Percentiles rank a stretch among this genome's conserved stretches.
Evolutionary conservation across 2,329 filamentous ascomycete genomes (phyloP).

Genomic region (Sordariomycetes sp.): DNA sequence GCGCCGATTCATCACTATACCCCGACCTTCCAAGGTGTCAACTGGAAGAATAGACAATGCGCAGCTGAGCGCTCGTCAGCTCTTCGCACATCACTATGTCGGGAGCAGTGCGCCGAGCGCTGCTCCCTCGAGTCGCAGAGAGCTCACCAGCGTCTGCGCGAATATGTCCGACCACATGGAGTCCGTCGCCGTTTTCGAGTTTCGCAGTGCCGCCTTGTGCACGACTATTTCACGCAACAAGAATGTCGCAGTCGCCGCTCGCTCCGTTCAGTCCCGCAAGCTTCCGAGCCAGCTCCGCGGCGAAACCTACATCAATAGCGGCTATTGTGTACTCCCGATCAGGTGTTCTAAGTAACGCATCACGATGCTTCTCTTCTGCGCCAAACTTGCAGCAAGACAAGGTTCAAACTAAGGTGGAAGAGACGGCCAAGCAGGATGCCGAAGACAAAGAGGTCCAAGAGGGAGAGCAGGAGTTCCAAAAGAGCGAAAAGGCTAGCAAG

Average conservation of each 20-base stretch:
- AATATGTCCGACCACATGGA: background rate
- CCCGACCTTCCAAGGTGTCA: no score
- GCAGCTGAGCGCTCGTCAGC: constrained; percentile 3
- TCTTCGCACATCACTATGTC: constrained; percentile 31
- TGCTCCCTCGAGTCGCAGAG: constrained; percentile 36
- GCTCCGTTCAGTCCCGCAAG: constrained; percentile 15
- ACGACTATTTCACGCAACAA: background rate
- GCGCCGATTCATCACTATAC: background rate
- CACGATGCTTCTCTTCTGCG: constrained; percentile 20
- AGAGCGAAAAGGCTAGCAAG: constrained; percentile 76
- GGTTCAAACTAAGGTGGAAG: constrained; percentile 15
- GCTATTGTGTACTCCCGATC: no score
- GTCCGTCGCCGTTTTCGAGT: background rate
- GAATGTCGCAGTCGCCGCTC: constrained; percentile 9
- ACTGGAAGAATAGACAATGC: constrained; percentile 1
- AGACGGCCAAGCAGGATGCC: constrained; percentile 18
- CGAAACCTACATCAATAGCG: constrained; percentile 1
- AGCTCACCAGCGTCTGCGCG: constrained; percentile 1
- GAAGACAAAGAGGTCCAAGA: constrained; percentile 26
- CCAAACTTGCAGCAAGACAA: constrained; percentile 13
- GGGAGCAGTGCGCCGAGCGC: constrained; percentile 37
- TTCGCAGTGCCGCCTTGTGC: no score
- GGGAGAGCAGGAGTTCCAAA: constrained; percentile 39
- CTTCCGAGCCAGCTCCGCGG: background rate
- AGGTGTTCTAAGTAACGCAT: no score